Percentiles rank a stretch among this genome's conserved stretches.
Evolutionary conservation across 1,284 basidiomycete species (phyloP).

Genomic region (Puccinia brachypodii): DNA sequence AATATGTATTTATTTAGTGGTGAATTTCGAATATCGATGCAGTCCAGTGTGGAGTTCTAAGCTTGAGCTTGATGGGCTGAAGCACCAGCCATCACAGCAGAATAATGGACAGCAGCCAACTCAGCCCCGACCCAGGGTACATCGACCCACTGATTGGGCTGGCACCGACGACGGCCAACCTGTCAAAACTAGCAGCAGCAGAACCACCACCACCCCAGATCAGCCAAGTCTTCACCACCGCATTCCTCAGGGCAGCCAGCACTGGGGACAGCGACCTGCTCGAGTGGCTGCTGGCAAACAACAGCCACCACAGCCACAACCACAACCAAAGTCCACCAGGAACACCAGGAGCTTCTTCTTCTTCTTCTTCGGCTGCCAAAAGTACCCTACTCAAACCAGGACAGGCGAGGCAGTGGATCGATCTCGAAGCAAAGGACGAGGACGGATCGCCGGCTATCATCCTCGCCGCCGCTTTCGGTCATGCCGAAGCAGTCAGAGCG

Average conservation of each 20-base stretch:
- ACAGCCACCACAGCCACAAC: not conserved
- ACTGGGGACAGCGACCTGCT: constrained; percentile 46
- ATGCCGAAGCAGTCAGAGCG: constrained; percentile 44
- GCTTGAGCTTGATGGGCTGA: no score
- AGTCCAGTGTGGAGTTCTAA: no score
- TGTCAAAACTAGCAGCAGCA: constrained; percentile 17
- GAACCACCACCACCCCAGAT: not conserved
- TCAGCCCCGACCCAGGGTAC: constrained; percentile 23
- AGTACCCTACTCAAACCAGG: not conserved
- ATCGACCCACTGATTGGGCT: constrained; percentile 46
- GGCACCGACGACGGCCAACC: constrained; percentile 30
- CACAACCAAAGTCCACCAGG: not conserved
- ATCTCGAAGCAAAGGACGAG: constrained; percentile 29
- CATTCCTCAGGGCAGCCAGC: constrained; percentile 29
- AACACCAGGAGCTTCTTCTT: not conserved
- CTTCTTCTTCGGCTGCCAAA: not conserved
- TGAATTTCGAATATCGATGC: no score
- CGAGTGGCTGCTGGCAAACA: constrained; percentile 41
- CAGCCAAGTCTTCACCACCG: constrained; percentile 19
- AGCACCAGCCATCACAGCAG: not conserved
- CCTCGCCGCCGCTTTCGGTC: constrained; percentile 45
- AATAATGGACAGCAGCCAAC: not conserved
- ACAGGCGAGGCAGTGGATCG: constrained; percentile 25
- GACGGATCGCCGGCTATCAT: constrained; percentile 46
- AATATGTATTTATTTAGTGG: no score